These are phyloP conservation scores for Candida awuae DNA, from an alignment of 805 yeast genomes.

Conservation along the genomic window DNA sequence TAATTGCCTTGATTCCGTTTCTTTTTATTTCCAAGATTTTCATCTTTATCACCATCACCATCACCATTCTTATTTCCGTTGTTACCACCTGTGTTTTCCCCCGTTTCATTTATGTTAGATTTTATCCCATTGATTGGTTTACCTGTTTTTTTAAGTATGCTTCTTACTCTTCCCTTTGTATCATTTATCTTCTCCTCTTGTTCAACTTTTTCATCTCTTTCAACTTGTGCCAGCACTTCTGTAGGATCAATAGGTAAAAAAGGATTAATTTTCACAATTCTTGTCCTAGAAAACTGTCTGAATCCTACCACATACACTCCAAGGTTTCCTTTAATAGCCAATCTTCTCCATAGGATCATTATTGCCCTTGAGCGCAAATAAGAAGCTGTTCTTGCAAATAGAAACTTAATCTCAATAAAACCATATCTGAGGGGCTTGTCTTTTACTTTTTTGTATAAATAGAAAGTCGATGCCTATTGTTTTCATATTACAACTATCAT, in stretches of 20 bases:
- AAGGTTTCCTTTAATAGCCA: no score
- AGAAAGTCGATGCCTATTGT: no score
- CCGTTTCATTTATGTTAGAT: no score
- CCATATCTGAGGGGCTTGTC: no score
- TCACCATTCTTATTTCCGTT: constrained; percentile 16
- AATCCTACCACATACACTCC: no score
- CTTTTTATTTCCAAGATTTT: constrained; percentile 8
- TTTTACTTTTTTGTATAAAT: no score
- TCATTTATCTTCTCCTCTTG: constrained; percentile 18
- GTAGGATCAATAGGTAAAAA: constrained; percentile 35
- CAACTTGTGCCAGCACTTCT: constrained; percentile 23
- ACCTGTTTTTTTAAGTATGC: background rate
- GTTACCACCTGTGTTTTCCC: no score
- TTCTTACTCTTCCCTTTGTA: constrained; percentile 17
- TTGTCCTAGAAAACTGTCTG: background rate
- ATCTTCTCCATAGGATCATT: no score
- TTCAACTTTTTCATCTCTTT: constrained; percentile 15
- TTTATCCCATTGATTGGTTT: background rate
- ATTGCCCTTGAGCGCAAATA: no score
- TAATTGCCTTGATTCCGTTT: constrained; percentile 9
- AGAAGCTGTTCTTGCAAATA: no score
- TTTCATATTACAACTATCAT: no score
- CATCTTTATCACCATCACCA: background rate
- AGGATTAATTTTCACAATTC: constrained; percentile 27
- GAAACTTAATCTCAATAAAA: no score